Percentiles rank a stretch among this genome's conserved stretches.
These are phyloP conservation scores for Parmelia sp. DNA, from an alignment of 495 filamentous ascomycete genomes.

Conservation along the genomic window DNA sequence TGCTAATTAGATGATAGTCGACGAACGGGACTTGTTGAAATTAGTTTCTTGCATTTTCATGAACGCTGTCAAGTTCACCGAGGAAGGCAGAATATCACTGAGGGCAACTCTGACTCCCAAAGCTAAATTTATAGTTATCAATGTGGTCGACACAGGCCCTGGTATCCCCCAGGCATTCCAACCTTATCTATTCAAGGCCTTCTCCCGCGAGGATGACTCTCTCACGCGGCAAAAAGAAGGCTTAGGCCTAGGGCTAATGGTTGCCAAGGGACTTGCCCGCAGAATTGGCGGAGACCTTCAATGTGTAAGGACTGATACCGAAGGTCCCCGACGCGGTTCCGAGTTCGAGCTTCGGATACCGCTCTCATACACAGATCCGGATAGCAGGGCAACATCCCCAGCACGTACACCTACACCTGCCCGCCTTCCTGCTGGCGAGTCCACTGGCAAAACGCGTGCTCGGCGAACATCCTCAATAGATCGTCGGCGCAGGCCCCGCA, in stretches of 20 bases:
- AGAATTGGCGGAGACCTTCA: constrained; percentile 70
- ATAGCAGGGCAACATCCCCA: constrained; percentile 39
- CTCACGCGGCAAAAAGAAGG: constrained; percentile 67
- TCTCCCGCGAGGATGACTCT: constrained; percentile 66
- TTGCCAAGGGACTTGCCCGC: constrained; percentile 68
- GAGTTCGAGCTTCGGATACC: constrained; percentile 71
- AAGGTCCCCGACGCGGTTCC: constrained; percentile 60
- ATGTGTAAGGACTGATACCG: constrained; percentile 61
- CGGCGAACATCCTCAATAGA: constrained; percentile 17
- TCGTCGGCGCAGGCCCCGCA: constrained; percentile 23
- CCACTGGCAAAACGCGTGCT: constrained; percentile 8
- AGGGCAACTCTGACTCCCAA: constrained; percentile 46
- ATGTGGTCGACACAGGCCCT: constrained; percentile 61
- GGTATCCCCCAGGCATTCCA: constrained; percentile 67
- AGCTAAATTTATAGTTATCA: constrained; percentile 53
- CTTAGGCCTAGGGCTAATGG: constrained; percentile 65
- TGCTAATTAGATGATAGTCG: constrained; percentile 36
- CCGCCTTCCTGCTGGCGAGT: constrained; percentile 15
- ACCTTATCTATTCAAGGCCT: constrained; percentile 68
- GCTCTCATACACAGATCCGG: constrained; percentile 45
- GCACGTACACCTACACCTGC: constrained; percentile 25
- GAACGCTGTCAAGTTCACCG: constrained; percentile 78
- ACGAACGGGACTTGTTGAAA: constrained; percentile 68
- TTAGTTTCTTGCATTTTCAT: constrained; percentile 66
- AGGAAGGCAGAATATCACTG: constrained; percentile 58